phyloP scores from a whole-genome alignment of 2,329 filamentous ascomycete species.

The Pestalotiopsis sp. region DNA sequence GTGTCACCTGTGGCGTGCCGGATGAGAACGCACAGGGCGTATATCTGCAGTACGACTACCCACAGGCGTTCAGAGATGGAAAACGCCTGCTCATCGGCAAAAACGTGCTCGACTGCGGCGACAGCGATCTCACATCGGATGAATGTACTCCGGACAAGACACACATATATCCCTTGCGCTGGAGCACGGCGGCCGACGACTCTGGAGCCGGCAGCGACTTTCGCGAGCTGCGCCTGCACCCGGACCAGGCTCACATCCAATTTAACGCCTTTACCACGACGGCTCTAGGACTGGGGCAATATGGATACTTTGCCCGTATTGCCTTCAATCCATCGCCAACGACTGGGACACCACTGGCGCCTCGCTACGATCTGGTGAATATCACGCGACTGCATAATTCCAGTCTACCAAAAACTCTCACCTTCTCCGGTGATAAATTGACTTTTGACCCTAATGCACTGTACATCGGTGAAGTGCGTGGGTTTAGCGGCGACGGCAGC shows the following conservation, averaged over 20 bases:
- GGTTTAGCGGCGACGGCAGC: constrained; percentile 43
- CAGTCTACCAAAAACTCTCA: constrained; percentile 22
- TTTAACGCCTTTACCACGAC: constrained; percentile 40
- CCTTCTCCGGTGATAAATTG: constrained; percentile 29
- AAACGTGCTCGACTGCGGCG: constrained; percentile 41
- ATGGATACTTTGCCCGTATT: constrained; percentile 32
- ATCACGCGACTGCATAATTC: constrained; percentile 38
- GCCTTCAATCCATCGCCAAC: constrained; percentile 40
- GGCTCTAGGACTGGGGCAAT: constrained; percentile 23
- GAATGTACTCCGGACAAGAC: constrained; percentile 39
- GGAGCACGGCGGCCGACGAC: constrained; percentile 27
- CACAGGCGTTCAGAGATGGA: constrained; percentile 44
- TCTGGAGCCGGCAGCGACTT: constrained; percentile 33
- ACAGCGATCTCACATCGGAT: constrained; percentile 33
- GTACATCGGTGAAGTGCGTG: constrained; percentile 45
- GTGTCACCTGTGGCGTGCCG: constrained; percentile 46
- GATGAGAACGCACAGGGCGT: constrained; percentile 28
- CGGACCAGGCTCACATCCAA: constrained; percentile 45
- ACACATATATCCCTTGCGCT: constrained; percentile 44
- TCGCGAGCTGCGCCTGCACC: constrained; percentile 48
- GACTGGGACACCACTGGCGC: constrained; percentile 29
- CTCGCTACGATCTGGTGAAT: constrained; percentile 43
- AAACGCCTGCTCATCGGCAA: constrained; percentile 35
- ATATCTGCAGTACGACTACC: constrained; percentile 36
- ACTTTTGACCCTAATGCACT: constrained; percentile 33